Conservation (phyloP, 345 rosid genomes). For the Melaleuca quinquenervia region DNA sequence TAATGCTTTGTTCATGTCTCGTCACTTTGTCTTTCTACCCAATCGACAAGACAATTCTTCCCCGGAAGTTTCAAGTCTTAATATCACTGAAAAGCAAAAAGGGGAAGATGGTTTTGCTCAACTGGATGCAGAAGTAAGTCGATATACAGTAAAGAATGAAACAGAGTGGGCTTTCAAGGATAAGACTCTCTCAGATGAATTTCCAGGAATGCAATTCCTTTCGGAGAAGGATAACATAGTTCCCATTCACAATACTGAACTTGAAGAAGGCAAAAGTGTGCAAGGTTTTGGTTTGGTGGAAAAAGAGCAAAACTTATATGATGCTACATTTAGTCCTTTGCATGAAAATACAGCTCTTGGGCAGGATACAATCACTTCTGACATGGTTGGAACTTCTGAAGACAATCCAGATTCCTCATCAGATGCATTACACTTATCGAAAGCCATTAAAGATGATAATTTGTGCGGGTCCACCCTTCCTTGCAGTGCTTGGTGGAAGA, state of each 20-base stretch:
- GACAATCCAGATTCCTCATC: slow-evolving; percentile 13
- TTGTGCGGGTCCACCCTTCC: slow-evolving; percentile 38
- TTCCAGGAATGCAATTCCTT: slow-evolving; percentile 30
- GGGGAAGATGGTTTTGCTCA: slow-evolving; percentile 29
- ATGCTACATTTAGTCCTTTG: slow-evolving; percentile 35
- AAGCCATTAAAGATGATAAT: slow-evolving; percentile 30
- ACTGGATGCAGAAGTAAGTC: slow-evolving; percentile 21
- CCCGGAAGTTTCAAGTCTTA: slow-evolving; percentile 11
- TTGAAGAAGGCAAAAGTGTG: slow-evolving; percentile 28
- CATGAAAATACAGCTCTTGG: slow-evolving; percentile 35
- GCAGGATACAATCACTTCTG: slow-evolving; percentile 20
- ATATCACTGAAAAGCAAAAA: slow-evolving; percentile 17
- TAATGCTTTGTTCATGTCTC: slow-evolving; percentile 55
- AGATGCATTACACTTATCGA: slow-evolving; percentile 21
- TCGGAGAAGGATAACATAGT: slow-evolving; percentile 27
- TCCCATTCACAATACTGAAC: slow-evolving; percentile 14
- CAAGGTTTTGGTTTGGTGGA: slow-evolving; percentile 18
- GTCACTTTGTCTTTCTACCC: slow-evolving; percentile 74
- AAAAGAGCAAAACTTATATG: slow-evolving; percentile 41
- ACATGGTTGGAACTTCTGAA: slow-evolving; percentile 24
- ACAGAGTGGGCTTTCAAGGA: slow-evolving; percentile 42
- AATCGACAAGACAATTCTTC: slow-evolving; percentile 59
- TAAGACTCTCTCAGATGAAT: slow-evolving; percentile 42
- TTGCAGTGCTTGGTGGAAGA: slow-evolving; percentile 95
- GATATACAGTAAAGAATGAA: slow-evolving; percentile 43